Base-by-base conservation (phyloP, 1,284 basidiomycete genomes). In the Ganoderma meredithae region DNA sequence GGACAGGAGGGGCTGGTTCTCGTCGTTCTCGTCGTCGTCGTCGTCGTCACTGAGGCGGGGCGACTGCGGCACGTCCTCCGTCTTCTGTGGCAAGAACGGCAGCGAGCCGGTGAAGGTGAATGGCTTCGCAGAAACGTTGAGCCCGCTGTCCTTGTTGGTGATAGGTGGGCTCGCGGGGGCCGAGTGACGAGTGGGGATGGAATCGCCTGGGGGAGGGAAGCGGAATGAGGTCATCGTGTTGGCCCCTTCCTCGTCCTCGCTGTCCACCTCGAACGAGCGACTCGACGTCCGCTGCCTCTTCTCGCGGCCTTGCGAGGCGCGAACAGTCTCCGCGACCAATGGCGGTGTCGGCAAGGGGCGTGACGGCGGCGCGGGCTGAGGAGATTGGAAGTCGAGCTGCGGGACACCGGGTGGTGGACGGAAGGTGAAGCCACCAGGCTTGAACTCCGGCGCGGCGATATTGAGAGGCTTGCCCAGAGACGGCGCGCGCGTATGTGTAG, bases 361-460 rank as follows among this genome's bases (percentile, higher is more conserved):
- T 9, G 61, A 19, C 33, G 75, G 53, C 43, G 70, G 43, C 4
- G 41, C 33, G 0, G 63, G 44, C 36, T 79, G 78, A 1, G 79
- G 75, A 39, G 79, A 70, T 27, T 83, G 73, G 73, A 83, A 80
- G 15, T 84, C 76, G 77, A 93, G 83, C 66, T 86, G 83, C 15
- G 91, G 90, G 2, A 88, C 86, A 60, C 86, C 89, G 5, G 86
- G 78, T 6, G 92, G 90, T 36, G 88, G 86, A 33, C 84, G 84
- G 86, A 95, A 95, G 8, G 87, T 93, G 79, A 95, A 95, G 8
- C 83, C 82, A 13, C 76, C 78, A 40, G 93, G 93, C 76, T 90
- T 94, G 80, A 95, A 95, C 77, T 94, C 93, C n/a, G 84, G 85
- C 3, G 93, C 93, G 36, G 89, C 84, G 8, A 88, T 89, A 75